These are phyloP conservation scores for Bauhinia variegata DNA, from an alignment of 306 rosid genomes.

Conservation along the genomic window DNA sequence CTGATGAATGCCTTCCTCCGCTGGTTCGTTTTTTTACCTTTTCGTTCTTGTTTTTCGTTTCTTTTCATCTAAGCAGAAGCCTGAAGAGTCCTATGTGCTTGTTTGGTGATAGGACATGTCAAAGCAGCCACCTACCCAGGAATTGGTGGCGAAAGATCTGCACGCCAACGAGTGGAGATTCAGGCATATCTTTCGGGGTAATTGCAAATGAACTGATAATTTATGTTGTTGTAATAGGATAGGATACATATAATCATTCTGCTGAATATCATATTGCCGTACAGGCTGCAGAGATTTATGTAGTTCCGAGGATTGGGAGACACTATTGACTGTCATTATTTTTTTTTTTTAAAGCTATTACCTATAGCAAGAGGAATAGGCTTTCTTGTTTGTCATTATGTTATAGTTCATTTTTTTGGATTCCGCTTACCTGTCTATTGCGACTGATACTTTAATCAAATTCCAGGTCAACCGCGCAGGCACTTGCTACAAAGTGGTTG, in stretches of 20 bases:
- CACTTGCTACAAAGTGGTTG: constrained; percentile 97
- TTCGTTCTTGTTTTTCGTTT: neutral
- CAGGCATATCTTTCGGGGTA: constrained; percentile 92
- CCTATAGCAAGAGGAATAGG: neutral
- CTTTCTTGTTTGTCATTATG: neutral
- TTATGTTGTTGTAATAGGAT: neutral
- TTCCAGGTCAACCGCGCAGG: constrained; percentile 94
- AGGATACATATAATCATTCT: neutral
- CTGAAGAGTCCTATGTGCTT: neutral
- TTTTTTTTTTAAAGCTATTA: neutral
- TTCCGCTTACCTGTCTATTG: neutral
- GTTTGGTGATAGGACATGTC: constrained; percentile 78
- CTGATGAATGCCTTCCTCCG: constrained; percentile 94
- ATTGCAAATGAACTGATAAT: neutral
- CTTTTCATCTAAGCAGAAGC: neutral
- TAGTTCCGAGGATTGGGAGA: neutral
- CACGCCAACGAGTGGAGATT: constrained; percentile 91
- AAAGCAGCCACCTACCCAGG: constrained; percentile 97
- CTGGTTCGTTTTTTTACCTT: constrained; percentile 53
- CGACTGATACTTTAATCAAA: constrained; percentile 9
- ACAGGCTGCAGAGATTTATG: too few species aligned
- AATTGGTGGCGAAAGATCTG: constrained; percentile 86
- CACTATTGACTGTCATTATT: neutral
- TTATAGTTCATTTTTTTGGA: neutral
- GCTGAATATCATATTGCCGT: neutral